phyloP scores from a whole-genome alignment of 192 early-diverging fungal genomes.

The Rhizoclosmatium globosum region DNA sequence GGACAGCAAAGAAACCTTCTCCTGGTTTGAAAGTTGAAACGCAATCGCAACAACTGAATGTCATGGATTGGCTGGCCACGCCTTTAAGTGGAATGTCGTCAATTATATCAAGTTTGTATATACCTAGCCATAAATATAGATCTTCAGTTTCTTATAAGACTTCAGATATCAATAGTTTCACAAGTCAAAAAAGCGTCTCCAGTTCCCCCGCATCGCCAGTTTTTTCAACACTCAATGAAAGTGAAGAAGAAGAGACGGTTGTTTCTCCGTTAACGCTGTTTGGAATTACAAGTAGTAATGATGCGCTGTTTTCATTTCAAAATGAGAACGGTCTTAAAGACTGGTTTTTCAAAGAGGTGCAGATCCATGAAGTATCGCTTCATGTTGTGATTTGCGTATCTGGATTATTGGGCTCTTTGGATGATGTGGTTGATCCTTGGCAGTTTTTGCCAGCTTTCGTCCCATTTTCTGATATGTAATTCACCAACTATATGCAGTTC shows the following conservation, averaged over 20 bases:
- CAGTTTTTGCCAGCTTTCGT: constrained; percentile 22
- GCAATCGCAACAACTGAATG: background rate
- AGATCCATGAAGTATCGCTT: constrained; percentile 9
- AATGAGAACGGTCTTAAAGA: constrained; percentile 11
- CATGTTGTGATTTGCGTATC: constrained; percentile 27
- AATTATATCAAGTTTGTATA: constrained; percentile 1
- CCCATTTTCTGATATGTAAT: constrained; percentile 34
- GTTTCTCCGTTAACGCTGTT: background rate
- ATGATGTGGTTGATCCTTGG: constrained; percentile 32
- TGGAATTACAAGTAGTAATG: background rate
- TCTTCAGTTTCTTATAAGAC: too few species aligned
- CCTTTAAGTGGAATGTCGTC: background rate
- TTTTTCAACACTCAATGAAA: background rate
- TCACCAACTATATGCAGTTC: background rate
- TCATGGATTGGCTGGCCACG: constrained; percentile 1
- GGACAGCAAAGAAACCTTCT: background rate
- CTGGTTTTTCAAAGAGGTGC: constrained; percentile 21
- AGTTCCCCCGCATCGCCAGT: background rate
- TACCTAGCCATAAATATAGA: too few species aligned
- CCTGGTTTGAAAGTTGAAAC: constrained; percentile 16
- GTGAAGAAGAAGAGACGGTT: background rate
- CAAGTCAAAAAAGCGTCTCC: too few species aligned
- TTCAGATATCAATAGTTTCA: too few species aligned
- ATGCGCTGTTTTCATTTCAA: background rate
- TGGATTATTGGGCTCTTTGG: constrained; percentile 1